Conservation (phyloP, 1,284 basidiomycete species). For the Cryptococcus sp. region DNA sequence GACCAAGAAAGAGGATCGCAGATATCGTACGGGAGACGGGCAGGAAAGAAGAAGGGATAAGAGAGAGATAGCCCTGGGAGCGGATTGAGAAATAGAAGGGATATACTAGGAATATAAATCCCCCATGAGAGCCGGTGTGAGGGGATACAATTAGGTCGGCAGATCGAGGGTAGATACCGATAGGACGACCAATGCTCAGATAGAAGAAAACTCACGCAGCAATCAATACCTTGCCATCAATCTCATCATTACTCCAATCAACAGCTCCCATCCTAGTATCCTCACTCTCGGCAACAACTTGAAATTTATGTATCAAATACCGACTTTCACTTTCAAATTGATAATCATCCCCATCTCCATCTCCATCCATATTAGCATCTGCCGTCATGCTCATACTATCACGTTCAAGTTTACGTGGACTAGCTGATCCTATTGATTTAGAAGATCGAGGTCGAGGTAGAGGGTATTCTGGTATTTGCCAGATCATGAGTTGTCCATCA, state of each 20-base stretch:
- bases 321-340: slow-evolving; percentile 7
- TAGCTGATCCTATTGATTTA: neutral
- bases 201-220: slow-evolving; percentile 43
- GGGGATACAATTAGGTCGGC: too few relatives aligned
- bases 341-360: slow-evolving; percentile 15
- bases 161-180: too few relatives aligned
- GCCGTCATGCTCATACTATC: too few relatives aligned
- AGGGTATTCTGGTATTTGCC: slow-evolving; percentile 37
- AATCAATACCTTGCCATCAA: slow-evolving; percentile 29
- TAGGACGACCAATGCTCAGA: too few relatives aligned
- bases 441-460: slow-evolving; percentile 17
- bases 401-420: slow-evolving; percentile 4
- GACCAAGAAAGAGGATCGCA: too few relatives aligned
- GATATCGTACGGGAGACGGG: neutral
- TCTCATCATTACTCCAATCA: slow-evolving; percentile 33
- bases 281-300: slow-evolving; percentile 33
- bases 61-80: too few relatives aligned
- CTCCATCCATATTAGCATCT: too few relatives aligned
- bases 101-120: too few relatives aligned
- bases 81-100: too few relatives aligned
- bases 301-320: neutral
- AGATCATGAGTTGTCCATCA: slow-evolving; percentile 40
- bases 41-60: neutral
- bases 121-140: too few relatives aligned
- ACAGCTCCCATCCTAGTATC: slow-evolving; percentile 41